Base-by-base conservation (phyloP, 1,284 basidiomycete species). In the Xerocomus amazonicus region DNA sequence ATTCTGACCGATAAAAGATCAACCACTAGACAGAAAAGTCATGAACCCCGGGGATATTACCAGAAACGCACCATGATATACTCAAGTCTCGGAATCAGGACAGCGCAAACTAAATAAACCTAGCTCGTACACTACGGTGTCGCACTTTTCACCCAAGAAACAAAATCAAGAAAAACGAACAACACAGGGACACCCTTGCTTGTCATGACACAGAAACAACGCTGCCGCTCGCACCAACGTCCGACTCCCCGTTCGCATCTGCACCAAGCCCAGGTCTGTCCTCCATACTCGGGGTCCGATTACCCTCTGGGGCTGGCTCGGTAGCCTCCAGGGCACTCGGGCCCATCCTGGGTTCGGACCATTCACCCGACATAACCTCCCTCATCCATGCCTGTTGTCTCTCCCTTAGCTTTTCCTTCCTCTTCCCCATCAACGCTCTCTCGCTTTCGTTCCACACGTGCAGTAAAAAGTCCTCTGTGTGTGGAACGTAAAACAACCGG, bases 401-500 rank as follows among this genome's bases (percentile, higher is more conserved):
- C 40, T 44, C 52, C 17, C 9, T 44, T 38, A 57, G 10, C 27
- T 13, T 52, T 3, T 31, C 43, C 47, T 0, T 59, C 32, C 34
- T 50, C 41, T 48, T 23, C 26, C 1, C 16, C 39, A 40, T 19
- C 33, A 0, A 33, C 16, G 17, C 51, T 9, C 33, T 47, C n/a
- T 63, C 60, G 0, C 47, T 45, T 4, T 58, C 48, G 3, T n/a
- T 50, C 29, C 39, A 13, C 35, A 51, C 16, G 5, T 19, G 62
- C 32, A 78, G 78, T 50, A 87, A 70, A 56, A 80, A 77, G 55
- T 90, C 88, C 58, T 88, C 88, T 34, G 84, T 83, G 17, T 73
- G 67, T 1, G 88, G 76, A 12, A 90, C 89, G 63, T 85, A 93
- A 73, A 95, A 94, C 48, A 94, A 73, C 27, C 87, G 78, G 64